Conservation (phyloP, 257 asterid genomes). For the Solanum chiquidenum region DNA sequence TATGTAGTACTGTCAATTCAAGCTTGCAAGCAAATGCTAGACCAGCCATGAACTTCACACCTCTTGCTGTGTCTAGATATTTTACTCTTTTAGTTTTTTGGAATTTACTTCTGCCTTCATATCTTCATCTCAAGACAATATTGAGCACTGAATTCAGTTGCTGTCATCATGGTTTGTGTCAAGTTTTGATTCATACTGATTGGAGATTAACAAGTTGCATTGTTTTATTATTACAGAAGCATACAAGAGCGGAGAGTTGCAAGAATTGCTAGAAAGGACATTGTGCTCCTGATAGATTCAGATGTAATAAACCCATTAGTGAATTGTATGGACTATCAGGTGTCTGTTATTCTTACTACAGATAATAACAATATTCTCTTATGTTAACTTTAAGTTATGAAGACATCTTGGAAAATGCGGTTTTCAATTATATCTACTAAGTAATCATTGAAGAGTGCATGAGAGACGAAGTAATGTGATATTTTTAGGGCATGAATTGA, state of each 20-base stretch:
- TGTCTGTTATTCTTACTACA: neutral
- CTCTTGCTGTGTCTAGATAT: neutral
- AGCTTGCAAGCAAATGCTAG: neutral
- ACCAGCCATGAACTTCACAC: neutral
- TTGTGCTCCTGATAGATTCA: conserved; percentile 32
- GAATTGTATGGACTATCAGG: neutral
- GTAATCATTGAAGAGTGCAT: neutral
- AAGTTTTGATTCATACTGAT: neutral
- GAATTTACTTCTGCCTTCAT: neutral
- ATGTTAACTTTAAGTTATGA: neutral
- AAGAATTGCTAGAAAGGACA: conserved; percentile 52
- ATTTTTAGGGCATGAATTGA: neutral
- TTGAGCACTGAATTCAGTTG: neutral
- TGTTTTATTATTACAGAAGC: conserved; percentile 43
- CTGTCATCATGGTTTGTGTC: neutral
- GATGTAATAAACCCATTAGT: neutral
- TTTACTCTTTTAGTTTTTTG: neutral
- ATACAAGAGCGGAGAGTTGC: conserved; percentile 69
- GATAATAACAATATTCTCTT: neutral
- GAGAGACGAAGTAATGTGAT: neutral
- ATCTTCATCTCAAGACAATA: neutral
- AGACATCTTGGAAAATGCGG: neutral
- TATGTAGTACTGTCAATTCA: neutral
- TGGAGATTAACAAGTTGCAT: conserved; percentile 4
- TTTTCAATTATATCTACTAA: neutral